Evolutionary conservation across 108 stramenopile species (phyloP).

Genomic region (Discostella pseudostelligera): DNA sequence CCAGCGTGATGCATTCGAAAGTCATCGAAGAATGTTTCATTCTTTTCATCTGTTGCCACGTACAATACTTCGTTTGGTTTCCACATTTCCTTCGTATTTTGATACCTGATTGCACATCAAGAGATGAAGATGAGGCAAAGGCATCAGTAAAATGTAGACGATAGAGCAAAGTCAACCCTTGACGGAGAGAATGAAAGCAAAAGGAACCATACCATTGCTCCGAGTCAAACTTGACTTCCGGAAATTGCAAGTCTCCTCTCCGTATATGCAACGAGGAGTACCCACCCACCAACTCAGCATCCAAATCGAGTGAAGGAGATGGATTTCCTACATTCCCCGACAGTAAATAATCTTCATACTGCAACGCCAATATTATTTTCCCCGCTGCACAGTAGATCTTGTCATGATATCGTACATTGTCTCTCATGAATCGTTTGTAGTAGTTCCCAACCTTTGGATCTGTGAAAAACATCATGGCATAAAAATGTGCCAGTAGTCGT

Average conservation of each 20-base stretch:
- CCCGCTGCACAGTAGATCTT: constrained; percentile 88
- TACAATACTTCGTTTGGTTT: constrained; percentile 64
- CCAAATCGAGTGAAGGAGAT: constrained; percentile 21
- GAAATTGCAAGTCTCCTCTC: constrained; percentile 51
- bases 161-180: not conserved
- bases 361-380: constrained; percentile 78
- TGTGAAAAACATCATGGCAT: constrained; percentile 48
- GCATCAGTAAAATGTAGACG: not conserved
- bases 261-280: constrained; percentile 58
- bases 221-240: constrained; percentile 45
- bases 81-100: constrained; percentile 45
- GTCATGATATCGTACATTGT: constrained; percentile 81
- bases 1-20: constrained; percentile 59
- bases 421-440: constrained; percentile 78
- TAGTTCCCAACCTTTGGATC: constrained; percentile 46
- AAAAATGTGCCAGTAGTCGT: constrained; percentile 72
- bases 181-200: not conserved
- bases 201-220: constrained; percentile 23
- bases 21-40: constrained; percentile 78
- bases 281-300: constrained; percentile 40
- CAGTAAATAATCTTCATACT: constrained; percentile 52
- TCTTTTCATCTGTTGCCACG: constrained; percentile 85
- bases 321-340: not conserved
- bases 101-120: constrained; percentile 16
- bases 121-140: not conserved